Percentiles rank a stretch among this genome's conserved stretches.
Evolutionary conservation across 208 protist genomes (phyloP).

Genomic region (Acanthamoeba lenticulata): DNA sequence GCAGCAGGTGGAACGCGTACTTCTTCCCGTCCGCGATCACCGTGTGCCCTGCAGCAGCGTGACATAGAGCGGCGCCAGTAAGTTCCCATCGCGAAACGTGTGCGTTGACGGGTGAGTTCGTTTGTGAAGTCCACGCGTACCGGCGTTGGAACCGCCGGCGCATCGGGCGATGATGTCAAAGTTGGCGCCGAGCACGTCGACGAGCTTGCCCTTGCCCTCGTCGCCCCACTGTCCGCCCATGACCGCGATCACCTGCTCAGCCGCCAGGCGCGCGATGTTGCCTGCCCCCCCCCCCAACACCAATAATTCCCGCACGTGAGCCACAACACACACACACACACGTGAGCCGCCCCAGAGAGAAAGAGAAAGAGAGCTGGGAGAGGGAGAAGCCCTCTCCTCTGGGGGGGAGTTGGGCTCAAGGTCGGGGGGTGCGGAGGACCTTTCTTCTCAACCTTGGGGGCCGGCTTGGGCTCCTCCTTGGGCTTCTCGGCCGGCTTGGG

Average conservation of each 20-base stretch:
- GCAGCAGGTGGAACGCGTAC: slow-evolving; percentile 85
- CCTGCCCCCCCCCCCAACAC: no score
- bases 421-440: neutral
- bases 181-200: slow-evolving; percentile 86
- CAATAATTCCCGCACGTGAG: neutral
- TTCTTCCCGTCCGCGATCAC: slow-evolving; percentile 84
- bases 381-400: no score
- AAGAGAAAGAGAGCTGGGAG: no score
- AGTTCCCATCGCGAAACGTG: neutral
- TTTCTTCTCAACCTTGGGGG: neutral
- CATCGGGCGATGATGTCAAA: slow-evolving; percentile 83
- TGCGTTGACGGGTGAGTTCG: neutral
- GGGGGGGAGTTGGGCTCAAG: no score
- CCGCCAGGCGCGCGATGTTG: neutral
- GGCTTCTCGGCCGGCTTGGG: neutral
- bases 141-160: slow-evolving; percentile 88
- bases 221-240: slow-evolving; percentile 88
- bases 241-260: slow-evolving; percentile 62
- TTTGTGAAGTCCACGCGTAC: neutral
- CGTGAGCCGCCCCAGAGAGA: no score
- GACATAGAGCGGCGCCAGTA: neutral
- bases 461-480: neutral
- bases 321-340: neutral
- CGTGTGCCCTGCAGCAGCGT: slow-evolving; percentile 86
- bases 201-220: slow-evolving; percentile 90